Evolutionary conservation across 1,284 basidiomycete genomes (phyloP).

Genomic region (Rhodofomes roseus): DNA sequence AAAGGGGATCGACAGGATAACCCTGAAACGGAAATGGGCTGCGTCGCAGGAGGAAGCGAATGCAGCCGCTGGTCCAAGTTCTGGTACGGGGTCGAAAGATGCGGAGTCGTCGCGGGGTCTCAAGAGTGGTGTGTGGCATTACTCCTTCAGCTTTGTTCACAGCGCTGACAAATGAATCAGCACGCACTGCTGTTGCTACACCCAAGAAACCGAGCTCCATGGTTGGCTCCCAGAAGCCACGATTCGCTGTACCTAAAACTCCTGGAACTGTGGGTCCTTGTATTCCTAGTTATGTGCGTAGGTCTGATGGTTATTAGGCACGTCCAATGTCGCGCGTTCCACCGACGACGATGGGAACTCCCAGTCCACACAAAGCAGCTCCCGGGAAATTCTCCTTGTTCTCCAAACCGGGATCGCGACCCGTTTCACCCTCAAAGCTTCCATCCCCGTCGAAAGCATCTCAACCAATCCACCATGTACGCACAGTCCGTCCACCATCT

Average conservation of each 20-base stretch:
- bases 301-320: slow-evolving; percentile 11
- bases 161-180: slow-evolving; percentile 29
- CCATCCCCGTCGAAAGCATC: slow-evolving; percentile 40
- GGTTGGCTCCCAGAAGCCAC: slow-evolving; percentile 42
- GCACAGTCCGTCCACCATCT: slow-evolving; percentile 50
- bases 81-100: slow-evolving; percentile 19
- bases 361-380: slow-evolving; percentile 50
- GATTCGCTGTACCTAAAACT: slow-evolving; percentile 39
- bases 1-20: slow-evolving; percentile 57
- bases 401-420: slow-evolving; percentile 34
- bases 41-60: slow-evolving; percentile 49
- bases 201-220: slow-evolving; percentile 47
- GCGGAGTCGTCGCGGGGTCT: slow-evolving; percentile 42
- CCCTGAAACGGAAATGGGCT: slow-evolving; percentile 72
- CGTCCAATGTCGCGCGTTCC: slow-evolving; percentile 29
- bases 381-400: slow-evolving; percentile 23
- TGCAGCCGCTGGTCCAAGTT: slow-evolving; percentile 17
- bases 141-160: not conserved
- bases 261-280: slow-evolving; percentile 42
- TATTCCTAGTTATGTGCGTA: not conserved
- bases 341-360: slow-evolving; percentile 35
- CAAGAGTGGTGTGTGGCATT: slow-evolving; percentile 52
- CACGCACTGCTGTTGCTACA: slow-evolving; percentile 47
- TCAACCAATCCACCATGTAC: slow-evolving; percentile 25
- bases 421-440: slow-evolving; percentile 40